These are phyloP conservation scores for Datura wrightii DNA, from an alignment of 257 asterid species.

Conservation along the genomic window DNA sequence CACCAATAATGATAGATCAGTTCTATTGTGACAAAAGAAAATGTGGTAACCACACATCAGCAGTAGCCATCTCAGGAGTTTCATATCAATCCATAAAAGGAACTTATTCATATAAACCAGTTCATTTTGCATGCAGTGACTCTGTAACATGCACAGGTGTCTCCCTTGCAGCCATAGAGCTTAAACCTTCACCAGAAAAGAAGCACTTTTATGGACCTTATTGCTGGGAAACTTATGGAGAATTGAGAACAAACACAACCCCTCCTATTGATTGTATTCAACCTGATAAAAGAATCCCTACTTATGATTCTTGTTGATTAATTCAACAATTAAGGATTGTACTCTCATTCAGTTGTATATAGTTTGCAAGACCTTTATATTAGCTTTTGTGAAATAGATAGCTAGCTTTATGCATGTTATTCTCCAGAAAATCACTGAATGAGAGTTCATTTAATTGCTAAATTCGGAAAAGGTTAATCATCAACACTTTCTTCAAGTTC, in stretches of 20 bases:
- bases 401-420: neutral
- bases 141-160: conserved; percentile 48
- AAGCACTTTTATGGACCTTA: conserved; percentile 30
- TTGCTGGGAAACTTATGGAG: conserved; percentile 56
- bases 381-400: neutral
- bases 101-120: conserved; percentile 44
- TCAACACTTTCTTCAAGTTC: neutral
- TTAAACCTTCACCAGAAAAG: conserved; percentile 33
- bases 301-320: conserved; percentile 24
- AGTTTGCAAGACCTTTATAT: neutral
- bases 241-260: conserved; percentile 43
- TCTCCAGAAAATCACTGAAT: neutral
- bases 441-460: neutral
- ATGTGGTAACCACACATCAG: conserved; percentile 50
- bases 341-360: neutral
- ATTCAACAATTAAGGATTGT: neutral
- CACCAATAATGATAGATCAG: conserved; percentile 55
- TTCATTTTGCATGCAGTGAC: conserved; percentile 53
- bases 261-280: conserved; percentile 46
- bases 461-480: neutral
- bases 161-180: conserved; percentile 36
- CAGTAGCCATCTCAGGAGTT: conserved; percentile 47
- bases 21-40: conserved; percentile 49
- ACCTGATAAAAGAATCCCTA: conserved; percentile 11
- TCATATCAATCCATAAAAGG: conserved; percentile 56